Base-by-base conservation (phyloP, 2,329 filamentous ascomycete species). In the Coniochaeta ligniaria region DNA sequence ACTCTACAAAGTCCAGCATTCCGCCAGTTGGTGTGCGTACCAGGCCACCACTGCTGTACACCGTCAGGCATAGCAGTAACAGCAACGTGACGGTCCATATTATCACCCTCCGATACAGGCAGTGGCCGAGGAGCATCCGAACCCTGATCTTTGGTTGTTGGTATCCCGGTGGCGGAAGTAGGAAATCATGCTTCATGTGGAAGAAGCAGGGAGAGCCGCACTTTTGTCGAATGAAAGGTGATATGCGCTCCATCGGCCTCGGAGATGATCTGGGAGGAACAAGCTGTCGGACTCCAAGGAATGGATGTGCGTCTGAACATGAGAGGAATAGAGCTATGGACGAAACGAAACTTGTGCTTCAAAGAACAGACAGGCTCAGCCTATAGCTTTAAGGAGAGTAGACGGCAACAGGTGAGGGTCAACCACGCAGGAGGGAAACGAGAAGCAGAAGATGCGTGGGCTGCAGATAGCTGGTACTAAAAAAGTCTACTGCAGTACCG, bases 101-200 rank as follows among this genome's bases (percentile, higher is more conserved):
- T 50, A 83, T 69, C 22, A 84, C 74, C 60, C 82, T 75, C 45
- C 80, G 76, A 66, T 83, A 83, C 38, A 83, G 72, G 65, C 77
- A 82, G 66, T 82, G 77, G 16, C 80, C 73, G n/a, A 84, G 67
- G 14, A 84, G 64, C 7, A 77, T 71, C 62, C 75, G 76, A 24
- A 81, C 68, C 59, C 76, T 71, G 57, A 80, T 69, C 59, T 70
- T 74, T 20, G 74, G 69, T 63, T 75, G 74, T 57, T 75, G 67
- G 59, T 73, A 52, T 52, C 12, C 47, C 4, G 47, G 47, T 31
- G 47, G 47, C 7, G 47, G 47, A 52, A 52, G 47, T 12, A 52
- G 24, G 16, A 52, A 52, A 12, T 52, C 47, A 28, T 52, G 47
- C 26, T 52, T 52, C 12, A 52, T 31, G 47, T 52, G 47, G 24